Evolutionary conservation across 176 grass and related monocot genomes (phyloP).

Genomic region (Phyllostachys edulis): DNA sequence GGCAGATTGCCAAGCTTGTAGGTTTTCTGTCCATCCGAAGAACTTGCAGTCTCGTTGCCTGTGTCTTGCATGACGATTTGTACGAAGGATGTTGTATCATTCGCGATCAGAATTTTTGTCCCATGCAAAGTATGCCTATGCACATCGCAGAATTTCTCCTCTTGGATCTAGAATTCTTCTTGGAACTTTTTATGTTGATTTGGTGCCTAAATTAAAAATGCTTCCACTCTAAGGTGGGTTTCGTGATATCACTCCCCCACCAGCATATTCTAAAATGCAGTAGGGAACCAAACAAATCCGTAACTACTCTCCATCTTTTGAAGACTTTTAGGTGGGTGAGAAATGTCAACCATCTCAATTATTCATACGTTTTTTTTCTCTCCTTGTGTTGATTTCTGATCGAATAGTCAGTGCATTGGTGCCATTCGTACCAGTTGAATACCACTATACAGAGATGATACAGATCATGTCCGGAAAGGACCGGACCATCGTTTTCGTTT

Average conservation of each 20-base stretch:
- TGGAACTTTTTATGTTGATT: background rate
- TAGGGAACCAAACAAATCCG: background rate
- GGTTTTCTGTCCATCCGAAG: background rate
- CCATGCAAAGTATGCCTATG: background rate
- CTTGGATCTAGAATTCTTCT: background rate
- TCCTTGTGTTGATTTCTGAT: background rate
- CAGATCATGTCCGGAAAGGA: constrained; percentile 17
- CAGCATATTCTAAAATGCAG: background rate
- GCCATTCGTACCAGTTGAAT: background rate
- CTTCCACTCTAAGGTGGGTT: background rate
- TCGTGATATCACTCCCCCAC: background rate
- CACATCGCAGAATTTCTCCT: background rate
- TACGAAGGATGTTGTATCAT: background rate
- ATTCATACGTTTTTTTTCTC: background rate
- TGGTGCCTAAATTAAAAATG: background rate
- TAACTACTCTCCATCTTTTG: background rate
- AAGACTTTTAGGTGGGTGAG: background rate
- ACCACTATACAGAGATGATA: background rate
- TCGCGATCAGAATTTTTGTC: background rate
- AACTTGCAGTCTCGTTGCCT: background rate
- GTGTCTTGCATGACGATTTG: background rate
- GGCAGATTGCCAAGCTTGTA: constrained; percentile 11
- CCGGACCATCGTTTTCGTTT: background rate
- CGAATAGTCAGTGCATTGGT: background rate
- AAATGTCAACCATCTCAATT: background rate